These are phyloP conservation scores for Priceomyces haplophilus DNA, from an alignment of 805 yeast species.

Conservation along the genomic window DNA sequence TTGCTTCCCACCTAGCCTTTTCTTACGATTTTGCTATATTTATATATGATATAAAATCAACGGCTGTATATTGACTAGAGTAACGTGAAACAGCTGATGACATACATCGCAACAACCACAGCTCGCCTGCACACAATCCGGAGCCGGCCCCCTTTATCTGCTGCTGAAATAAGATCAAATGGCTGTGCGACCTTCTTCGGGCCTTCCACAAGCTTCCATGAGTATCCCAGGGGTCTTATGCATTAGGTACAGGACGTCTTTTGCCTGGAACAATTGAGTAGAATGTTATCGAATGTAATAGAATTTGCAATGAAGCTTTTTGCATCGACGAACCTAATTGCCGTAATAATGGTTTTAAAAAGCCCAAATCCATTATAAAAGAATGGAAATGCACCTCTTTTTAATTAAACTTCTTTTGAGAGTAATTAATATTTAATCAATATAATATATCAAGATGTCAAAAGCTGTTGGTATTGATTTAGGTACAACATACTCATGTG, in stretches of 20 bases:
- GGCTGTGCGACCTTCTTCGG: neutral
- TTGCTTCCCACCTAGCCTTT: no score
- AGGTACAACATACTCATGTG: constrained; percentile 98
- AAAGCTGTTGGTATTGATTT: constrained; percentile 80
- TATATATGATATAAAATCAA: no score
- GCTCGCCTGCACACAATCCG: neutral
- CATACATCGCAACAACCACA: neutral
- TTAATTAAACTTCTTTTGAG: neutral
- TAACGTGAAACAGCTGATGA: neutral
- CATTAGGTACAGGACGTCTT: neutral
- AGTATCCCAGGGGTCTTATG: constrained; percentile 1
- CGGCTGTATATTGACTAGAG: no score
- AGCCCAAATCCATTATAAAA: constrained; percentile 2
- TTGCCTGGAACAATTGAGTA: constrained; percentile 3
- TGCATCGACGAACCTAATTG: constrained; percentile 8
- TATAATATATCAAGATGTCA: constrained; percentile 14
- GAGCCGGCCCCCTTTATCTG: neutral
- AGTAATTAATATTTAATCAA: neutral
- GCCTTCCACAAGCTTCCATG: constrained; percentile 3
- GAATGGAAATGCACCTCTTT: neutral
- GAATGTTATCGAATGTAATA: constrained; percentile 7
- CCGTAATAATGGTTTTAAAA: neutral
- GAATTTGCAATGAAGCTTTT: constrained; percentile 2
- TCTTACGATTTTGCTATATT: no score
- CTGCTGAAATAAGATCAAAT: neutral